A percentile compares a stretch with the other conserved stretches of the same genome.
Conservation (phyloP, 192 early-diverging fungal species). For the Backusella sp. region DNA sequence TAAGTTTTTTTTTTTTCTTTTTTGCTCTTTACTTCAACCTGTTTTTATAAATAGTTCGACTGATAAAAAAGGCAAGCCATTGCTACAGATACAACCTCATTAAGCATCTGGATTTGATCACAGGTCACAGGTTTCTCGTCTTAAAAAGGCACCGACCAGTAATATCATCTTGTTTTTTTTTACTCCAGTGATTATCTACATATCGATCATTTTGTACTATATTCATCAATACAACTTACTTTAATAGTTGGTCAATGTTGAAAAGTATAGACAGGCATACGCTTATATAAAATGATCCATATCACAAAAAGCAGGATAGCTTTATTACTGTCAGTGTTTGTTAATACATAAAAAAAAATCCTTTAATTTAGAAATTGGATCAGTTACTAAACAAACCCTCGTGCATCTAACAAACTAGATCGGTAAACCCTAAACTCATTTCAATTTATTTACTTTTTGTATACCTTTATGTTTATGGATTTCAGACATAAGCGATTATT, state of each 20-base stretch:
- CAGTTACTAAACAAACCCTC: not conserved
- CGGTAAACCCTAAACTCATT: not conserved
- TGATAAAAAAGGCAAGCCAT: not conserved
- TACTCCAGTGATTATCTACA: not conserved
- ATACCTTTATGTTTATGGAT: not conserved
- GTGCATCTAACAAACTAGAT: not conserved
- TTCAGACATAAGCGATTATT: not conserved
- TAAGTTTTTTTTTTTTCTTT: not conserved
- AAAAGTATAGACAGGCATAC: not conserved
- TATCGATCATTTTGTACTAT: not conserved
- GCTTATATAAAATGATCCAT: not conserved
- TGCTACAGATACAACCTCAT: not conserved
- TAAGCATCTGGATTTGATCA: not conserved
- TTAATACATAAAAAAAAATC: not conserved
- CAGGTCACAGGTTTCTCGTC: not conserved
- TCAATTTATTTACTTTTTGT: not conserved
- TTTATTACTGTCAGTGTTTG: not conserved
- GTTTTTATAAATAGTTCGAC: not conserved
- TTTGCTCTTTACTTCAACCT: not conserved
- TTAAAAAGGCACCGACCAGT: not conserved
- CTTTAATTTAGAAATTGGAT: not conserved
- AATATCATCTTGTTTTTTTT: not conserved
- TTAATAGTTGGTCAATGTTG: not conserved
- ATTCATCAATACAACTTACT: not conserved
- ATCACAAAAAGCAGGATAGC: not conserved